Conservation (phyloP, 306 rosid species). For the Alnus rubra region DNA sequence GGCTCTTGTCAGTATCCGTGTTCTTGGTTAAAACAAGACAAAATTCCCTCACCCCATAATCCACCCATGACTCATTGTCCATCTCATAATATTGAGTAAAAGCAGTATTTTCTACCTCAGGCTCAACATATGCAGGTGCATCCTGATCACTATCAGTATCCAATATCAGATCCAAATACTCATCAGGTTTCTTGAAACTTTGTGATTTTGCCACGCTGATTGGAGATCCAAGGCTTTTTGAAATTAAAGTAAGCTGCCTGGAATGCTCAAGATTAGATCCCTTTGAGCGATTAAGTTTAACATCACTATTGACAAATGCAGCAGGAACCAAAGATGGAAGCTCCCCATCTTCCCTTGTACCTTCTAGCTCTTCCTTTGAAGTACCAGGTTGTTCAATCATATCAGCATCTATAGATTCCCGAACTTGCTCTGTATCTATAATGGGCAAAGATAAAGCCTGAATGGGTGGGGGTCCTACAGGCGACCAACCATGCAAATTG, state of each 20-base stretch:
- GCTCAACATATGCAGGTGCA: conserved; percentile 51
- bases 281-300: conserved; percentile 30
- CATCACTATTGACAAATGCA: conserved; percentile 36
- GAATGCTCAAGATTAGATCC: conserved; percentile 57
- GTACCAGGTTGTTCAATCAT: conserved; percentile 47
- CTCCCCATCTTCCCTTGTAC: conserved; percentile 87
- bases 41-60: conserved; percentile 67
- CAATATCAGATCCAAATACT: conserved; percentile 58
- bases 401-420: conserved; percentile 59
- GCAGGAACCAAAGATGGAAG: conserved; percentile 83
- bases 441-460: conserved; percentile 48
- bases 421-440: conserved; percentile 57
- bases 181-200: conserved; percentile 67
- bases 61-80: conserved; percentile 54
- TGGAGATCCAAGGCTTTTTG: conserved; percentile 66
- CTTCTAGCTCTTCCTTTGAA: conserved; percentile 68
- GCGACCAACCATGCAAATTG: conserved; percentile 78
- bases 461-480: conserved; percentile 40
- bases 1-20: conserved; percentile 40
- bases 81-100: conserved; percentile 40
- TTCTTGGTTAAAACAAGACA: conserved; percentile 63
- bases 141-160: conserved; percentile 75
- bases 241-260: conserved; percentile 60
- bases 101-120: conserved; percentile 43
- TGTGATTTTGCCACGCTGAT: conserved; percentile 53